Percentiles rank a stretch among this genome's conserved stretches.
Conservation (phyloP, 192 early-diverging fungal genomes). For the Coemansia umbellata region DNA sequence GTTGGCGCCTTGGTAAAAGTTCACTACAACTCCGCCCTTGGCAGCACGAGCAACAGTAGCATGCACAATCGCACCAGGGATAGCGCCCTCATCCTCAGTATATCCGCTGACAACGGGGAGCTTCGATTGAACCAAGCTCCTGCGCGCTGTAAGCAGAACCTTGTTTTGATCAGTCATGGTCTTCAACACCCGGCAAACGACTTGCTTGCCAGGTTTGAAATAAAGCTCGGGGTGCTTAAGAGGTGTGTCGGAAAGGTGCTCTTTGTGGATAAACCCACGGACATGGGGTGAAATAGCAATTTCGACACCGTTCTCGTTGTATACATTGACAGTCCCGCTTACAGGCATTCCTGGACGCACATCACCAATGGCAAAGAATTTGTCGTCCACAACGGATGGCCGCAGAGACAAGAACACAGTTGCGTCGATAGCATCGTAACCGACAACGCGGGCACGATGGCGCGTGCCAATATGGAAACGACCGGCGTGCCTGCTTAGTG, state of each 20-base stretch:
- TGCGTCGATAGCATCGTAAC: constrained; percentile 72
- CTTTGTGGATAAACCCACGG: constrained; percentile 64
- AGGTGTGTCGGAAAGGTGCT: constrained; percentile 71
- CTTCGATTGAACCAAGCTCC: constrained; percentile 66
- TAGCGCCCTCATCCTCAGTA: constrained; percentile 47
- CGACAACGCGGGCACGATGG: constrained; percentile 77
- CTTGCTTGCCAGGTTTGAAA: constrained; percentile 68
- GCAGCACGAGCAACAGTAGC: constrained; percentile 28
- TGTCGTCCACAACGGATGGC: constrained; percentile 62
- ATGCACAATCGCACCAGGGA: constrained; percentile 56
- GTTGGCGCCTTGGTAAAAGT: constrained; percentile 72
- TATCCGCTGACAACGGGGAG: constrained; percentile 63
- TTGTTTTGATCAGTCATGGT: constrained; percentile 55
- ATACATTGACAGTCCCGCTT: constrained; percentile 49
- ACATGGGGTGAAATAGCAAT: constrained; percentile 59
- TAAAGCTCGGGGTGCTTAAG: constrained; percentile 63
- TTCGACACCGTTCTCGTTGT: constrained; percentile 55
- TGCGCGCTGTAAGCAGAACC: constrained; percentile 72
- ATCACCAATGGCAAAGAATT: constrained; percentile 66
- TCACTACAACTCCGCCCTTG: constrained; percentile 66
- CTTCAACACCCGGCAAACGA: constrained; percentile 71
- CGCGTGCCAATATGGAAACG: constrained; percentile 60
- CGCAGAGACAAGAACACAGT: constrained; percentile 71
- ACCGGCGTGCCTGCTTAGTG: constrained; percentile 47
- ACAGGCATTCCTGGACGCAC: constrained; percentile 40